Base-by-base conservation (phyloP, 2,329 filamentous ascomycete species). In the Talaromyces sp. region DNA sequence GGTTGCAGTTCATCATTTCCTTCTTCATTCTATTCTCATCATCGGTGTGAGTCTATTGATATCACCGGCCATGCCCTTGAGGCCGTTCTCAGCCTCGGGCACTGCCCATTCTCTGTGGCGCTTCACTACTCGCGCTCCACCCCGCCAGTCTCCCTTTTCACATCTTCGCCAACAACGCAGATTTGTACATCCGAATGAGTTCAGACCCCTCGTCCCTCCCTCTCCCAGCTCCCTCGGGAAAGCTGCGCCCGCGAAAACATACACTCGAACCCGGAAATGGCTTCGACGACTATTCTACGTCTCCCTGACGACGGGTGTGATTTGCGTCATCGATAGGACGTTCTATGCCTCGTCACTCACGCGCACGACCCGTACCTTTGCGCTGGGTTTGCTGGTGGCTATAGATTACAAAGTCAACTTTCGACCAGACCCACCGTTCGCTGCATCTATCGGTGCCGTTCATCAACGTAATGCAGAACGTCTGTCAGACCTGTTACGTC, bases 361-460 rank as follows among this genome's bases (percentile, higher is more conserved):
- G 40, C 89, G 95, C 62, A 93, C 90, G 25, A 76, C 90, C 46
- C 88, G 89, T 46, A 97, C 95, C 0, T 96, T 98, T 74, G 83
- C 84, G 44, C 86, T 86, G 2, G 93, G 92, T 7, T 79, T 96
- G 11, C 72, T 93, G 52, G 90, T 96, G 16, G 93, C 93, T 0
- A 72, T 93, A 25, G 95, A 99, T 79, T 98, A 99, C 81, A 98
- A 97, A 79, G 81, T 98, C 75, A 98, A 99, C 77, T 99, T 99
- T 76, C 86, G 91, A 5, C 84, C 90, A 5, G 80, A 92, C 67
- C 93, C 93, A 6, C 84, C 88, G 61, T 84, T 88, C 57, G 91
- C 88, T 25, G 86, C 88, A 58, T 88, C 86, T 21, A 86, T 96
- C 44, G 83, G 85, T 46, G 90, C 92, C 63, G 79, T 98, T 58